Base-by-base conservation (phyloP, 805 yeast genomes). In the Zygosaccharomyces pseudorouxii region DNA sequence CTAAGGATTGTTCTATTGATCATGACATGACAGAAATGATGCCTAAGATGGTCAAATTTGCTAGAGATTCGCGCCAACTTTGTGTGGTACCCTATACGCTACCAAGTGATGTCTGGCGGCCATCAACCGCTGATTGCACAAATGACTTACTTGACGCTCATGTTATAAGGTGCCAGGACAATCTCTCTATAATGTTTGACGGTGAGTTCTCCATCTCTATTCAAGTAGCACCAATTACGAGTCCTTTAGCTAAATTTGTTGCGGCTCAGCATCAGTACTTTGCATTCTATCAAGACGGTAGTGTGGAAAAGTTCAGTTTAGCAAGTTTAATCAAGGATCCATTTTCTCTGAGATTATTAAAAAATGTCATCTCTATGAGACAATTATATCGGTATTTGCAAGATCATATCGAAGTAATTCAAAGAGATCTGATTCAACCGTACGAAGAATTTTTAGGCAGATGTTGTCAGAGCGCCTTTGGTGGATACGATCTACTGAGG, bases 41-140 rank as follows among this genome's bases (percentile, higher is more conserved):
- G 54, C 66, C 66, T 1, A 39, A 43, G 12, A 44, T 60, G 42
- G 54, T 57, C 7, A 52, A 55, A 16, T 55, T 59, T 29, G 57
- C 58, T 2, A 49, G 54, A 19, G 58, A 55, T 35, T 42, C 55
- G 9, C 48, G 50, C 30, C 50, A 51, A 7, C 40, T 55, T 3
- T 44, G 42, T 27, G 49, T 58, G 36, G 45, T 53, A 4, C 56
- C 60, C 4, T 54, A 53, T 45, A 49, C 27, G 7, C 51, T 57
- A 18, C 48, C 51, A 10, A 45, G 46, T 33, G 46, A 43, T 12
- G 31, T 47, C 2, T 59, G 65, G 64, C 44, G 62, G 42, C 50
- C 35, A 33, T 18, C 45, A 8, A 37, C 43, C 31, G 38, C 42
- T 2, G 50, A 47, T 11, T 29, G 39, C 8, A 35, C 31, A 20